phyloP scores from a whole-genome alignment of 1,139 yeast genomes.

The Pichia sp. region DNA sequence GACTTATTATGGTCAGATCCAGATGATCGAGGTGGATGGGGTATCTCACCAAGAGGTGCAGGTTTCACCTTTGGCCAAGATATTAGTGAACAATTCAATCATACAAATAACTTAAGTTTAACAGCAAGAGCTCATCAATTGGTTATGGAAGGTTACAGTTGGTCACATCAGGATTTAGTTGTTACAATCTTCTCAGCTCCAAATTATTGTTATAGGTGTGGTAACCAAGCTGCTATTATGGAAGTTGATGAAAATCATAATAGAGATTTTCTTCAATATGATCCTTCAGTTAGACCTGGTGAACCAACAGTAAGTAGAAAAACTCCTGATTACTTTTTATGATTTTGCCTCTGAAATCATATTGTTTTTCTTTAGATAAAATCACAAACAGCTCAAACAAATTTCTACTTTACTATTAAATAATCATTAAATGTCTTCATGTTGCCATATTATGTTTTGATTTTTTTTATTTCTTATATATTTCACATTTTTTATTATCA shows the following conservation, averaged over 20 bases:
- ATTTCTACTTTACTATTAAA: not conserved
- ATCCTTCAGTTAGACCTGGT: constrained; percentile 92
- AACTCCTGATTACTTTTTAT: constrained; percentile 91
- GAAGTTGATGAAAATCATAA: constrained; percentile 91
- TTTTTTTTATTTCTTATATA: not conserved
- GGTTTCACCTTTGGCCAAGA: constrained; percentile 91
- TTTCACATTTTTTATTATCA: not conserved
- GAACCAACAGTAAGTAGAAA: constrained; percentile 93
- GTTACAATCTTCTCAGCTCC: constrained; percentile 98
- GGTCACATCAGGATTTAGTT: constrained; percentile 69
- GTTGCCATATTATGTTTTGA: not conserved
- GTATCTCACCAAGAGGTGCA: constrained; percentile 96
- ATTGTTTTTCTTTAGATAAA: no score
- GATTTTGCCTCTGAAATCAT: constrained; percentile 15
- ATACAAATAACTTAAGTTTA: constrained; percentile 70
- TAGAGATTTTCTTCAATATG: constrained; percentile 88
- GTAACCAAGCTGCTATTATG: constrained; percentile 98
- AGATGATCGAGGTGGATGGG: constrained; percentile 95
- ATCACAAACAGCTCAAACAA: not conserved
- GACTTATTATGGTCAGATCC: constrained; percentile 97
- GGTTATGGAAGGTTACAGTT: constrained; percentile 90
- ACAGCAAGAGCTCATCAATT: constrained; percentile 97
- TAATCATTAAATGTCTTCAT: not conserved
- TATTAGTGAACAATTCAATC: constrained; percentile 78
- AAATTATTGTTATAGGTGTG: constrained; percentile 93